phyloP scores from a whole-genome alignment of 2,329 filamentous ascomycete genomes.

The Sclerotinia sclerotiorum region DNA sequence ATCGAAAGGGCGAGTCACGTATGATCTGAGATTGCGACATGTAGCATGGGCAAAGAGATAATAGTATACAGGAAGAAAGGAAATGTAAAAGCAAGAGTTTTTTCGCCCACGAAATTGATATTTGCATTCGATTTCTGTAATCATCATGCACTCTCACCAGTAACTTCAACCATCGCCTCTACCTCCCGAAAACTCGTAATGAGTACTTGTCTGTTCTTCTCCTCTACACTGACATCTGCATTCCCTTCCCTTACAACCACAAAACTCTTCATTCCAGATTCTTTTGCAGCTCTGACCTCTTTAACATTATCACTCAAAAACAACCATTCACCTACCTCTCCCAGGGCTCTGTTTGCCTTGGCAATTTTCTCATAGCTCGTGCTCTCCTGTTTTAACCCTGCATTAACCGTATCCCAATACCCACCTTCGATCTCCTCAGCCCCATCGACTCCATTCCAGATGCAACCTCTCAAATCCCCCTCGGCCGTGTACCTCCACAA shows the following conservation, averaged over 20 bases:
- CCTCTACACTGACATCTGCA: slow-evolving; percentile 55
- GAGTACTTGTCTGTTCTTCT: slow-evolving; percentile 40
- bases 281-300: slow-evolving; percentile 63
- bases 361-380: slow-evolving; percentile 58
- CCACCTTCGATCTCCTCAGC: slow-evolving; percentile 69
- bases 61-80: not conserved
- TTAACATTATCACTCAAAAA: slow-evolving; percentile 80
- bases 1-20: not conserved
- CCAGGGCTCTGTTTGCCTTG: slow-evolving; percentile 41
- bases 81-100: not conserved
- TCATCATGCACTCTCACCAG: not conserved
- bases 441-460: slow-evolving; percentile 74
- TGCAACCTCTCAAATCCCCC: slow-evolving; percentile 58
- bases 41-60: not conserved
- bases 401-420: slow-evolving; percentile 80
- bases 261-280: slow-evolving; percentile 62
- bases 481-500: slow-evolving; percentile 66
- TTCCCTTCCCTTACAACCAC: slow-evolving; percentile 71
- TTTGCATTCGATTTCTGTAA: not conserved
- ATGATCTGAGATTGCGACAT: not conserved
- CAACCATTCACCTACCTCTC: slow-evolving; percentile 57
- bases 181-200: slow-evolving; percentile 36
- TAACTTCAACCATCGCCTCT: slow-evolving; percentile 14
- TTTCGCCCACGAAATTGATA: not conserved
- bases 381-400: slow-evolving; percentile 68